These are phyloP conservation scores for Cytospora schulzeri DNA, from an alignment of 2,329 filamentous ascomycete genomes.

Conservation along the genomic window DNA sequence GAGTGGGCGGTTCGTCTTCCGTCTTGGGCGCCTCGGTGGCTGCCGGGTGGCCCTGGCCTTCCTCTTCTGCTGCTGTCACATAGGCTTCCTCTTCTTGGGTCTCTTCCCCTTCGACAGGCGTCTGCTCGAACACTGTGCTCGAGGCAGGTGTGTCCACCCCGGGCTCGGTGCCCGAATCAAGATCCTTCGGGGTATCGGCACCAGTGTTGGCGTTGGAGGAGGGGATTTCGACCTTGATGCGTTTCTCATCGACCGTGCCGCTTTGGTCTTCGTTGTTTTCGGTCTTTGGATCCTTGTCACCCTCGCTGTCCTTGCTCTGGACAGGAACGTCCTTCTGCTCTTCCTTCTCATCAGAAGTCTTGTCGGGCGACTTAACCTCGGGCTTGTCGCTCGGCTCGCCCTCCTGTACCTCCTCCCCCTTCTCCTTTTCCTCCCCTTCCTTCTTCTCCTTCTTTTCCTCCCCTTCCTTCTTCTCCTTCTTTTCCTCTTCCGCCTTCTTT, in stretches of 20 bases:
- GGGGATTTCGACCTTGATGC: slow-evolving; percentile 38
- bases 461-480: slow-evolving; percentile 7
- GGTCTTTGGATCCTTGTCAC: slow-evolving; percentile 30
- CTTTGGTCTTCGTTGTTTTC: slow-evolving; percentile 37
- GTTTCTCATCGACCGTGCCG: slow-evolving; percentile 34
- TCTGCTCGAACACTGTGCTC: slow-evolving; percentile 10
- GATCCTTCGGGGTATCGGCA: background rate
- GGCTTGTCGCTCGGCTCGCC: slow-evolving; percentile 9
- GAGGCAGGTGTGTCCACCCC: slow-evolving; percentile 28
- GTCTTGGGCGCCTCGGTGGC: slow-evolving; percentile 3
- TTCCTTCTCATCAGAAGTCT: background rate
- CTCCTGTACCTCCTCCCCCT: slow-evolving; percentile 19
- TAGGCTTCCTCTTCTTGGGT: slow-evolving; percentile 24
- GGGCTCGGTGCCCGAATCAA: slow-evolving; percentile 25
- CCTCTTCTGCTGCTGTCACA: slow-evolving; percentile 14
- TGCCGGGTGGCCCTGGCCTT: slow-evolving; percentile 6
- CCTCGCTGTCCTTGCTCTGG: slow-evolving; percentile 15
- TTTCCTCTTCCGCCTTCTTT: background rate
- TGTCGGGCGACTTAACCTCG: slow-evolving; percentile 11
- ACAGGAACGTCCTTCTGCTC: background rate
- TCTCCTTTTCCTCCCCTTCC: background rate
- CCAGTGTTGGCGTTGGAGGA: slow-evolving; percentile 23
- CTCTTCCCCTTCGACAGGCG: slow-evolving; percentile 6
- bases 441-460: slow-evolving; percentile 20
- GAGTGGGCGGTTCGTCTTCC: slow-evolving; percentile 3